A percentile compares a stretch with the other conserved stretches of the same genome.
Evolutionary conservation across 106 monocot genomes (phyloP).

Genomic region (Chionographis japonica): DNA sequence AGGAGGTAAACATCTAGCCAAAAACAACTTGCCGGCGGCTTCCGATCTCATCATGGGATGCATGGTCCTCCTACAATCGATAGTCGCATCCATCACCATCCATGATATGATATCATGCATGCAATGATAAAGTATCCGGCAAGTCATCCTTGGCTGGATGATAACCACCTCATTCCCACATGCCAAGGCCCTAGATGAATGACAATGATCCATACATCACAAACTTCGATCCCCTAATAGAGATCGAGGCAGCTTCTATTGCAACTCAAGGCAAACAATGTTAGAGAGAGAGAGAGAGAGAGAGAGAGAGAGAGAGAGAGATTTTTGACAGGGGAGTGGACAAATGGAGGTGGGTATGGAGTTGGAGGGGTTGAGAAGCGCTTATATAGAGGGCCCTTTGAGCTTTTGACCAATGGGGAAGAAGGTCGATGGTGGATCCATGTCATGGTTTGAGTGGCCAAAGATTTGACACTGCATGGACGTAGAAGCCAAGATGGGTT

Average conservation of each 20-base stretch:
- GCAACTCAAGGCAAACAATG: too few species aligned
- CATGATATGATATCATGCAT: too few species aligned
- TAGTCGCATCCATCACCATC: too few species aligned
- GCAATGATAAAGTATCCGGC: constrained; percentile 16
- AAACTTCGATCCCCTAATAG: too few species aligned
- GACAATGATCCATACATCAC: constrained; percentile 3
- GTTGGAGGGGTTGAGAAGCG: neutral
- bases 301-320: too few species aligned
- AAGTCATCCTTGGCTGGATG: constrained; percentile 59
- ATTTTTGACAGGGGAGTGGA: too few species aligned
- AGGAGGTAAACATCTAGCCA: constrained; percentile 44
- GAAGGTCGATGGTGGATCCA: neutral
- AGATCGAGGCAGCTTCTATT: too few species aligned
- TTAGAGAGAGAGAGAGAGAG: too few species aligned
- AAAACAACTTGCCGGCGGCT: constrained; percentile 38
- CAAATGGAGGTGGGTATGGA: too few species aligned
- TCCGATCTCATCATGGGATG: too few species aligned
- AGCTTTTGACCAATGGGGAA: constrained; percentile 1
- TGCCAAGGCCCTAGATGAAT: constrained; percentile 41
- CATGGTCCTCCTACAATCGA: too few species aligned
- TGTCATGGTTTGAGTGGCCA: neutral
- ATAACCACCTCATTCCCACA: constrained; percentile 34
- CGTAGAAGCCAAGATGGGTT: neutral
- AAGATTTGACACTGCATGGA: too few species aligned
- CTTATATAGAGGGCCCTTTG: neutral